Evolutionary conservation across 2,329 filamentous ascomycete species (phyloP), one percentile per base, ranked within the genome.

Genomic region (Helminthosporium solani): DNA sequence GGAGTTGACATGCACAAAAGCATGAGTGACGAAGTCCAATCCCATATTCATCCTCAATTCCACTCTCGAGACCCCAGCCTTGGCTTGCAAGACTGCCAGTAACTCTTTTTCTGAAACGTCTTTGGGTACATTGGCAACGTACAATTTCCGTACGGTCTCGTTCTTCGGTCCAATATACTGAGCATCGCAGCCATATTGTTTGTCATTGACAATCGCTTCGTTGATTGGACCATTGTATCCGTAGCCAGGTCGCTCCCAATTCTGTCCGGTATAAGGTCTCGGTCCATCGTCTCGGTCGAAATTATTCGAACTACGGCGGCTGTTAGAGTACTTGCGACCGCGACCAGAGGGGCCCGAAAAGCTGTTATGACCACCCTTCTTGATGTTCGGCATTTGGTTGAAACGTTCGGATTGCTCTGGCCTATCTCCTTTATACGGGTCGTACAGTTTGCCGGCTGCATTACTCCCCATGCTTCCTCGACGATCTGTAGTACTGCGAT

Each of bases 151-250:
- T 14, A 69, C 64, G 8, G 39, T 52, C 12, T 52, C 31, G 34
- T 66, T 67, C 5, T 56, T 47, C 5, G 61, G 60, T 2, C 63
- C 66, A 31, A 70, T 70, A 57, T 59, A 68, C 5, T 49, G 42
- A 15, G 59, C 39, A 34, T 50, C 36, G 21, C 66, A 69, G 5
- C 64, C 64, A 40, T 34, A 40, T 7, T 52, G 36, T 8, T 25
- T 25, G 30, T 69, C 58, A 7, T 54, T 41, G 25, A 47, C 57
- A 8, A 63, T 54, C 1, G 20, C 42, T 3, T 40, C 46, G 41
- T 67, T 58, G 8, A 56, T 34, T 14, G 50, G 34, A 4, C 42
- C 25, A n/a, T n/a, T n/a, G 31, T 50, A 40, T 31, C 25, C 34
- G 33, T 16, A 11, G 11, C 15, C 21, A 33, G 16, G 45, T 42